Conservation (phyloP, 768 basidiomycete species). For the Hemileccinum impolitum region DNA sequence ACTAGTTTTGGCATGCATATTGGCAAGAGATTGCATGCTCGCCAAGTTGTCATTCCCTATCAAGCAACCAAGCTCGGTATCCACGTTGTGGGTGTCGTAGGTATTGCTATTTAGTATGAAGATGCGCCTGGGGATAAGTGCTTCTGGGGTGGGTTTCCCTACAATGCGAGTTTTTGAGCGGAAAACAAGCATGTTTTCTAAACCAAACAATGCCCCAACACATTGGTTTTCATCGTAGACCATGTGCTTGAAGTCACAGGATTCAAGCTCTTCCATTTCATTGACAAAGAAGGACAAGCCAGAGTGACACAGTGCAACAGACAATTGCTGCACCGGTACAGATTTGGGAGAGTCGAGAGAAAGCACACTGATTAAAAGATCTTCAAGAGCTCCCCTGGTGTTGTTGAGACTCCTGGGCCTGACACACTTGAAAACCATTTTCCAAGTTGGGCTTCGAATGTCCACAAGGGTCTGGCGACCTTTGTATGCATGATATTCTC, state of each 20-base stretch:
- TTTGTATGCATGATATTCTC: neutral
- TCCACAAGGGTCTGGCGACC: constrained; percentile 12
- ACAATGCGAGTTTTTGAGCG: neutral
- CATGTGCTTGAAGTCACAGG: neutral
- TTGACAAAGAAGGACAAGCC: neutral
- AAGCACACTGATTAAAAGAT: constrained; percentile 9
- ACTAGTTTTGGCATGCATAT: neutral
- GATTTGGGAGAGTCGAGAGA: neutral
- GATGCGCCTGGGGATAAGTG: neutral
- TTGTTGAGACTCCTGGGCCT: constrained; percentile 2
- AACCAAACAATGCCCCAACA: neutral
- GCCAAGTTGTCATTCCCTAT: neutral
- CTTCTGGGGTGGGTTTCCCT: neutral
- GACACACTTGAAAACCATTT: constrained; percentile 16
- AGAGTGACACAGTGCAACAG: neutral
- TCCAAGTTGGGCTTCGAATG: constrained; percentile 16
- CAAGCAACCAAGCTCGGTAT: neutral
- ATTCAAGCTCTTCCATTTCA: neutral
- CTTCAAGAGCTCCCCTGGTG: neutral
- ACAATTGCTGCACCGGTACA: neutral
- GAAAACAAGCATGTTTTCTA: neutral
- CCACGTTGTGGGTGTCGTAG: neutral
- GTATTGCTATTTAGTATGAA: neutral
- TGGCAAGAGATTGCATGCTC: neutral
- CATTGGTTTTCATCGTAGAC: neutral